Percentiles rank a stretch among this genome's conserved stretches.
phyloP scores from a whole-genome alignment of 345 rosid genomes.

The Isatis tinctoria region DNA sequence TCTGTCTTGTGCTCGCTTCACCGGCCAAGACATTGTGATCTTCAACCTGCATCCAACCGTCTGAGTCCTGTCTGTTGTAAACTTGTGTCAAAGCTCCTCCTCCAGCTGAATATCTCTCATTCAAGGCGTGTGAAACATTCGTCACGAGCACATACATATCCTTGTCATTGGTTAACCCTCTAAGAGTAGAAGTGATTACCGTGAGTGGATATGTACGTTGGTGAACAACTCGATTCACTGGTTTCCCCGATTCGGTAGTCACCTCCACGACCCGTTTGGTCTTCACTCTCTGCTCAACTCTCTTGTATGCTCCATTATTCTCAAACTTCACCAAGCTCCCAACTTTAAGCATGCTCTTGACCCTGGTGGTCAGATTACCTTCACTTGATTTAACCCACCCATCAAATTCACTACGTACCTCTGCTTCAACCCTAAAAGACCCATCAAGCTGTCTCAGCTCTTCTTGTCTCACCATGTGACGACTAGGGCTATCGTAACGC shows the following conservation, averaged over 20 bases:
- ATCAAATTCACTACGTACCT: slow-evolving; percentile 37
- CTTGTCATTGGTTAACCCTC: slow-evolving; percentile 29
- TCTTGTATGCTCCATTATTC: slow-evolving; percentile 49
- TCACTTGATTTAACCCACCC: slow-evolving; percentile 72
- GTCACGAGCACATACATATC: slow-evolving; percentile 45
- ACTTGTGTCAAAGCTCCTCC: slow-evolving; percentile 10
- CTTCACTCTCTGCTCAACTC: slow-evolving; percentile 45
- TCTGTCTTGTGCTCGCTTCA: slow-evolving; percentile 47
- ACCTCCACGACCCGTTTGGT: slow-evolving; percentile 38
- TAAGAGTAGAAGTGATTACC: slow-evolving; percentile 45
- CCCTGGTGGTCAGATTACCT: slow-evolving; percentile 59
- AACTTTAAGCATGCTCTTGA: slow-evolving; percentile 39
- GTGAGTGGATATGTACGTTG: slow-evolving; percentile 51
- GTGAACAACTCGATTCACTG: slow-evolving; percentile 13
- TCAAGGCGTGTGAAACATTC: slow-evolving; percentile 57
- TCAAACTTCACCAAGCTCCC: slow-evolving; percentile 41
- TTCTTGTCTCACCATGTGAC: slow-evolving; percentile 31
- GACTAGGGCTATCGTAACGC: slow-evolving; percentile 28
- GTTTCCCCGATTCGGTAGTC: slow-evolving; percentile 30
- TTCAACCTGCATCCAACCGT: slow-evolving; percentile 81
- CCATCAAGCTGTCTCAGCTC: slow-evolving; percentile 61
- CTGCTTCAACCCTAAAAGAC: slow-evolving; percentile 45
- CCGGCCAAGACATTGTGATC: slow-evolving; percentile 67
- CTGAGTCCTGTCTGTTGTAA: slow-evolving; percentile 46
- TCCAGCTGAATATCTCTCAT: slow-evolving; percentile 35